A percentile compares a stretch with the other conserved stretches of the same genome.
Evolutionary conservation across 108 stramenopile species (phyloP).

Genomic region (Discostella pseudostelligera): DNA sequence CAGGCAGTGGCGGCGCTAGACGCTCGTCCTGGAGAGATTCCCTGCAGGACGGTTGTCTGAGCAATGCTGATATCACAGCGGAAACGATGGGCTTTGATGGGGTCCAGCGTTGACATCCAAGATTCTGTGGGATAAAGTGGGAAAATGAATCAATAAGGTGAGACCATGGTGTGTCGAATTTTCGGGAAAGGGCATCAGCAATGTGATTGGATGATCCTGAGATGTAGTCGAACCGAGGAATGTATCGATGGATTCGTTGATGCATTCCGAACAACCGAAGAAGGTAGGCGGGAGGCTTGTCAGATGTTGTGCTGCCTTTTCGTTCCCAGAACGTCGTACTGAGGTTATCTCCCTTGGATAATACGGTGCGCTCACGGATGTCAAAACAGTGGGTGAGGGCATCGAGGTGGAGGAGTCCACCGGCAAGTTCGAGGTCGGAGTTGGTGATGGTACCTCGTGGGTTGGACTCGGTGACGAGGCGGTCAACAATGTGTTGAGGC

Average conservation of each 20-base stretch:
- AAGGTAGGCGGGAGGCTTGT: slow-evolving; percentile 15
- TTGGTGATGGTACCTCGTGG: slow-evolving; percentile 36
- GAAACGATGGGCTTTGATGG: slow-evolving; percentile 23
- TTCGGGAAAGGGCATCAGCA: not conserved
- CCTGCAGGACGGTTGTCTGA: slow-evolving; percentile 19
- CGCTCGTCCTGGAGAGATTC: slow-evolving; percentile 31
- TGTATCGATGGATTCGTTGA: slow-evolving; percentile 37
- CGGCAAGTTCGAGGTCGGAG: slow-evolving; percentile 45
- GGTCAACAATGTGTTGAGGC: slow-evolving; percentile 6
- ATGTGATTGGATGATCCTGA: slow-evolving; percentile 7
- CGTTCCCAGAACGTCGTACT: slow-evolving; percentile 41
- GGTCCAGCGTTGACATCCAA: slow-evolving; percentile 12
- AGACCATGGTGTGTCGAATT: not conserved
- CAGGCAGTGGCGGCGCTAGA: slow-evolving; percentile 12
- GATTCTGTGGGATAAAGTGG: slow-evolving; percentile 11
- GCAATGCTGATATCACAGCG: slow-evolving; percentile 22
- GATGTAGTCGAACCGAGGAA: slow-evolving; percentile 19
- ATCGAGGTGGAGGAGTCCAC: slow-evolving; percentile 48
- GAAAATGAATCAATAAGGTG: not conserved
- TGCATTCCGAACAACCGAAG: slow-evolving; percentile 41
- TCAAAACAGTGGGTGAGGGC: slow-evolving; percentile 32
- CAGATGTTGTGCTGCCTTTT: slow-evolving; percentile 40
- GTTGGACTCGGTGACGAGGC: slow-evolving; percentile 20
- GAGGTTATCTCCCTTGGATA: slow-evolving; percentile 37
- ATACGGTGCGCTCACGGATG: slow-evolving; percentile 31